Base-by-base conservation (phyloP, 345 rosid species). In the Salix koriyanagi region DNA sequence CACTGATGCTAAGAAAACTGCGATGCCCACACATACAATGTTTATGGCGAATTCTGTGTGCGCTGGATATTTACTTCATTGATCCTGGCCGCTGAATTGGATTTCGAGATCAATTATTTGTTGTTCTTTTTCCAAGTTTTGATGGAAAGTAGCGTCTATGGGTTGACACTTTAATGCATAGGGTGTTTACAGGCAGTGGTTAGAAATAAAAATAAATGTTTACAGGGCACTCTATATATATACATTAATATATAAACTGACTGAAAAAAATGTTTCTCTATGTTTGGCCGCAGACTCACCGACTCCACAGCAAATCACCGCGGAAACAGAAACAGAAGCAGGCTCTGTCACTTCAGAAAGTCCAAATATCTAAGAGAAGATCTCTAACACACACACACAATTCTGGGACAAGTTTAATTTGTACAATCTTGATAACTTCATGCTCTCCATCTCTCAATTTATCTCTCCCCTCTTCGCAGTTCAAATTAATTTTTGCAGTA, bases 361-460 rank as follows among this genome's bases (percentile, higher is more conserved):
- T 76, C 86, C 90, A 77, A 83, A 76, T 52, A 77, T 77, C 75
- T 85, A 74, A 87, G 70, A 73, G 70, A 72, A 66, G 72, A 61
- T 79, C 71, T 70, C 21, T 65, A 66, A 41, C 25, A 70, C 21
- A 75, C 21, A 75, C 8, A 54, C 60, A 48, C 36, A 42, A 25
- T n/a, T 71, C 16, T 25, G 34, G 41, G 50, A 60, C 21, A 76
- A 80, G 50, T 72, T 37, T 50, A 42, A 52, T 70, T 84, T 69
- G 89, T 89, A 86, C 80, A 88, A 88, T 86, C 88, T 84, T 79
- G 78, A 84, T 78, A 75, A 77, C 66, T 85, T 83, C 71, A 65
- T 72, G 71, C 23, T 48, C 81, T 30, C 46, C 58, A 46, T 65
- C 65, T 68, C 75, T 65, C 44, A 34, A 58, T 48, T 36, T 41